phyloP scores from a whole-genome alignment of 768 basidiomycete genomes.

The Psilocybe azurescens region DNA sequence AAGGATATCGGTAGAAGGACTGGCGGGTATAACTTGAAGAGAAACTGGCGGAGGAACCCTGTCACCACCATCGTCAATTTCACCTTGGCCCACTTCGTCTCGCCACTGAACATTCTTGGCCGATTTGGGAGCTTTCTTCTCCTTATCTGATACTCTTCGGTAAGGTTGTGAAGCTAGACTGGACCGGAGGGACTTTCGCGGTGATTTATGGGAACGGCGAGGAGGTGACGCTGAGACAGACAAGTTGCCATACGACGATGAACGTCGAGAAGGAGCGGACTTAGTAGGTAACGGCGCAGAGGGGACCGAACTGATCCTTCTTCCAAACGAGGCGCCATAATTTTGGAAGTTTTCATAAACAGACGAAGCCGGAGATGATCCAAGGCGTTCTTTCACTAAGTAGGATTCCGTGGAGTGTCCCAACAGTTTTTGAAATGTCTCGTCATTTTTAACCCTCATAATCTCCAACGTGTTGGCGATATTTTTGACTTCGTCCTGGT shows the following conservation, averaged over 20 bases:
- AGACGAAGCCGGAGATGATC: conserved; percentile 26
- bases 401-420: conserved; percentile 73
- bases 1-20: conserved; percentile 34
- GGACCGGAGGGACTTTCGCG: conserved; percentile 75
- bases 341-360: conserved; percentile 55
- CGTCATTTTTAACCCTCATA: conserved; percentile 72
- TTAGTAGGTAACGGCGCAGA: conserved; percentile 41
- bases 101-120: conserved; percentile 87
- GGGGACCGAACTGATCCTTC: conserved; percentile 56
- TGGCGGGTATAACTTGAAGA: conserved; percentile 49
- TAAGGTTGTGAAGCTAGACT: conserved; percentile 65
- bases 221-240: conserved; percentile 59
- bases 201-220: conserved; percentile 58
- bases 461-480: conserved; percentile 56
- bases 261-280: conserved; percentile 38
- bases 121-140: conserved; percentile 56
- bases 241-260: conserved; percentile 44
- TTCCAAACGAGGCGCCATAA: conserved; percentile 53
- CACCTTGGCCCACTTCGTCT: conserved; percentile 85
- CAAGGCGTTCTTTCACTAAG: conserved; percentile 39
- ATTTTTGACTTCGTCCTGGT: conserved; percentile 47
- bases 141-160: conserved; percentile 67
- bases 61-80: conserved; percentile 67
- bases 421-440: conserved; percentile 67
- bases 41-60: conserved; percentile 35